Conservation (phyloP, 2,329 filamentous ascomycete species). For the Beauveria asiatica region DNA sequence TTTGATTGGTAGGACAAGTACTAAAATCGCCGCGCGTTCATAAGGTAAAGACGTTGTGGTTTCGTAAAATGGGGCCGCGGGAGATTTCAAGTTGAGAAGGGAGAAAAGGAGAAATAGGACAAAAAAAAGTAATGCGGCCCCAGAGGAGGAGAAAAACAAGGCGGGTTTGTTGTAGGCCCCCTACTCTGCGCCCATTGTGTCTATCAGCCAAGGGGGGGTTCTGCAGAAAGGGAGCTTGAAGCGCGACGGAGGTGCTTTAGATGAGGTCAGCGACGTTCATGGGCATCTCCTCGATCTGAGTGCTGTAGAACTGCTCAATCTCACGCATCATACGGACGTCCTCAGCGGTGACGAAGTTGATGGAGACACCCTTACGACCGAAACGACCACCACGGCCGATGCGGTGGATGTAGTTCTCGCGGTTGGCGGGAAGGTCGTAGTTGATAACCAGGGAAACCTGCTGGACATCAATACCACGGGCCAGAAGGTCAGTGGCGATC, state of each 20-base stretch:
- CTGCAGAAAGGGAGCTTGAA: conserved; percentile 18
- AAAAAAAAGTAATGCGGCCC: conserved; percentile 9
- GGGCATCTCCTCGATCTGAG: conserved; percentile 99
- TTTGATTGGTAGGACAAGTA: conserved; percentile 7
- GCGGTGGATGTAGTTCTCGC: conserved; percentile 99
- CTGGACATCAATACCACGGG: conserved; percentile 99
- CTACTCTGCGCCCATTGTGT: neutral
- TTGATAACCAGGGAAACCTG: conserved; percentile 99
- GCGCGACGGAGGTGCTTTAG: conserved; percentile 39
- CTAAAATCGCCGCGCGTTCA: conserved; percentile 11
- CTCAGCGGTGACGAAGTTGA: conserved; percentile 99
- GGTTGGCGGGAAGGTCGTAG: conserved; percentile 97
- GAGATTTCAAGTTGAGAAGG: conserved; percentile 2
- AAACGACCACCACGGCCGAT: conserved; percentile 99
- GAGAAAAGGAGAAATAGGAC: conserved; percentile 8
- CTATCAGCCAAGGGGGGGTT: conserved; percentile 13
- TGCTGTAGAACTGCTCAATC: conserved; percentile 99
- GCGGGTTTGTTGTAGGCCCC: conserved; percentile 9
- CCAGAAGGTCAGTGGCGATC: conserved; percentile 94
- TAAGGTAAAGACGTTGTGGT: conserved; percentile 8
- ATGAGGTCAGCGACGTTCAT: conserved; percentile 81
- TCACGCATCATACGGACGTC: conserved; percentile 99
- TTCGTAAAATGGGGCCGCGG: conserved; percentile 11
- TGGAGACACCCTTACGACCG: conserved; percentile 99
- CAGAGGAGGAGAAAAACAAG: conserved; percentile 11